These are phyloP conservation scores for Boeremia lycopersici DNA, from an alignment of 2,329 filamentous ascomycete species.

Conservation along the genomic window DNA sequence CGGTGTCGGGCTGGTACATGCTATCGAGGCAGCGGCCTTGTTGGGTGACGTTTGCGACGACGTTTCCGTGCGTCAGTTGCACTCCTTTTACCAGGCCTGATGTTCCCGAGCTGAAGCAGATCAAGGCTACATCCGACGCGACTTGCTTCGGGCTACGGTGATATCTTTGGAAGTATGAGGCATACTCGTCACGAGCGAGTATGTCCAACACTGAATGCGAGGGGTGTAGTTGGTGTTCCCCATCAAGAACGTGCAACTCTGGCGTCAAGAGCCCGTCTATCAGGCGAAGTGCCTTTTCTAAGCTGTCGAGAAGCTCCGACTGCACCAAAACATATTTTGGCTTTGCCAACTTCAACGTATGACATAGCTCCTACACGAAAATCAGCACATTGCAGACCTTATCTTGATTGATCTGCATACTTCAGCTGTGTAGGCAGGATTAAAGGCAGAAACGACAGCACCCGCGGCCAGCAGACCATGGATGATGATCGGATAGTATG, in stretches of 20 bases:
- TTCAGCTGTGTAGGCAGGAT: background rate
- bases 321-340: background rate
- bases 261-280: too few species aligned
- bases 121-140: background rate
- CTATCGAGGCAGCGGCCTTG: background rate
- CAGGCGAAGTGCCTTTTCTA: too few species aligned
- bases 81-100: conserved; percentile 22
- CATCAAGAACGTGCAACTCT: too few species aligned
- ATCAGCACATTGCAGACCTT: too few species aligned
- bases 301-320: too few species aligned
- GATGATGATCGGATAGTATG: background rate
- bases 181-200: too few species aligned
- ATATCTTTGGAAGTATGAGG: too few species aligned
- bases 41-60: background rate
- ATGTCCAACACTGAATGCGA: too few species aligned
- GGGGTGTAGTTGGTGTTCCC: too few species aligned
- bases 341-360: background rate
- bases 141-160: background rate
- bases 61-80: conserved; percentile 13
- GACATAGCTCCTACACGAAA: background rate
- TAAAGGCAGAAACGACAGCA: background rate
- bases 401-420: background rate
- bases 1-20: background rate
- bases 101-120: conserved; percentile 15
- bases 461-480: background rate